A percentile compares a stretch with the other conserved stretches of the same genome.
Conservation (phyloP, 2,329 filamentous ascomycete species). For the Dothiorella sarmentorum region DNA sequence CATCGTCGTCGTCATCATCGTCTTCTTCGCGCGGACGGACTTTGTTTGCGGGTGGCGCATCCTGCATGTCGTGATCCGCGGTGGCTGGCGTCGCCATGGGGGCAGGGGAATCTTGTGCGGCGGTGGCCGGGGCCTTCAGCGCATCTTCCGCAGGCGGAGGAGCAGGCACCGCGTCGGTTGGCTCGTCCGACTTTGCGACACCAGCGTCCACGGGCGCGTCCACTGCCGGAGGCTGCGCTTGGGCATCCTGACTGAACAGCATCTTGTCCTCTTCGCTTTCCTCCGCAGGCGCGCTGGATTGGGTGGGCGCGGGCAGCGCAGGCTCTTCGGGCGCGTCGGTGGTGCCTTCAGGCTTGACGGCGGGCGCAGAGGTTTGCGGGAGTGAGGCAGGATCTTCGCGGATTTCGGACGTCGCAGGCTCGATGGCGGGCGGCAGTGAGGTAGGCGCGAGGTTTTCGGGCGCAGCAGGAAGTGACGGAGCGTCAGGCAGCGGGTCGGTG, state of each 20-base stretch:
- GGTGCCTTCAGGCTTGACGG: neutral
- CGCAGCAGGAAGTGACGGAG: conserved; percentile 32
- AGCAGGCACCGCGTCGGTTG: conserved; percentile 3
- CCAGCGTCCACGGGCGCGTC: neutral
- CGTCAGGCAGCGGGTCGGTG: conserved; percentile 38
- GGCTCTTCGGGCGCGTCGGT: neutral
- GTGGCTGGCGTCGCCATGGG: conserved; percentile 4
- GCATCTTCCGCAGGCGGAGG: conserved; percentile 4
- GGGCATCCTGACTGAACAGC: neutral
- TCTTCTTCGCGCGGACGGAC: conserved; percentile 78
- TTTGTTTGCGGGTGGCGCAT: conserved; percentile 38
- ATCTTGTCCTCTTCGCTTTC: conserved; percentile 5
- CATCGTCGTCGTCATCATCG: conserved; percentile 48
- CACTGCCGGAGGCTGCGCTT: neutral
- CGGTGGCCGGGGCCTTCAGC: conserved; percentile 5
- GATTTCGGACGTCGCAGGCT: conserved; percentile 39
- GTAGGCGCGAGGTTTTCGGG: conserved; percentile 26
- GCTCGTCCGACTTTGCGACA: conserved; percentile 13
- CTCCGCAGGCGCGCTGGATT: neutral
- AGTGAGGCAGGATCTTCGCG: conserved; percentile 7
- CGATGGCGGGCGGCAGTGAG: conserved; percentile 38
- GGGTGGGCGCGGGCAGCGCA: neutral
- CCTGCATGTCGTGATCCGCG: conserved; percentile 36
- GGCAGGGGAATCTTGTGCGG: neutral
- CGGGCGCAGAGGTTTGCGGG: neutral